Evolutionary conservation across 306 rosid species (phyloP), one percentile per base, ranked within the genome.

Genomic region (Comarum palustre): DNA sequence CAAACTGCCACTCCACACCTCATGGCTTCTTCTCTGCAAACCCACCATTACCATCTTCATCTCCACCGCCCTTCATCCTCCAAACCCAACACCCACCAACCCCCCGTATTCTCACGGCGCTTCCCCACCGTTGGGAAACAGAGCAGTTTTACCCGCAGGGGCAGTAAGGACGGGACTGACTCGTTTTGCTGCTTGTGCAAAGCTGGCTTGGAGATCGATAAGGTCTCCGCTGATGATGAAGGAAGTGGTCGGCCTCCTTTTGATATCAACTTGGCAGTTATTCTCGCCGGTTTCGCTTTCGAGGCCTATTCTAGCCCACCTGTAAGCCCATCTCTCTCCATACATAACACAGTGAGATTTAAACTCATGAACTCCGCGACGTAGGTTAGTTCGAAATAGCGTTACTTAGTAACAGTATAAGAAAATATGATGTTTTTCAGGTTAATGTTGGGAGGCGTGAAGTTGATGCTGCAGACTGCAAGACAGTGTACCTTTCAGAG

Each of bases 281-380:
- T 93, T 84, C 90, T 93, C 1, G 98, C 98, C 1, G 98, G 97
- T 5, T 93, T 90, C 66, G 94, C 98, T 1, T 93, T 93, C 72
- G 98, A 93, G 75, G 93, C 97, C 47, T 90, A 93, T 70, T 42
- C 90, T 42, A 87, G 77, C 57, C 98, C 98, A 4, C 84, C 96
- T 19, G 97, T 93, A 84, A 73, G 72, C 43, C 13, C 42, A 39
- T 65, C 42, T 52, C 22, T n/a, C 19, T n/a, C n/a, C n/a, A n/a
- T n/a, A n/a, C n/a, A n/a, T n/a, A 48, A 43, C 1, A 11, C 48
- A 8, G n/a, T 47, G 52, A 2, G 29, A 52, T 52, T 52, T 20
- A 4, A 52, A n/a, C 59, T 52, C 51, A 3, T 46, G n/a, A 47
- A 1, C n/a, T 47, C 1, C 1, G 9, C 2, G 16, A 6, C 10